Percentiles rank a stretch among this genome's conserved stretches.
Evolutionary conservation across 2,329 filamentous ascomycete genomes (phyloP).

Genomic region (Fusarium sp.): DNA sequence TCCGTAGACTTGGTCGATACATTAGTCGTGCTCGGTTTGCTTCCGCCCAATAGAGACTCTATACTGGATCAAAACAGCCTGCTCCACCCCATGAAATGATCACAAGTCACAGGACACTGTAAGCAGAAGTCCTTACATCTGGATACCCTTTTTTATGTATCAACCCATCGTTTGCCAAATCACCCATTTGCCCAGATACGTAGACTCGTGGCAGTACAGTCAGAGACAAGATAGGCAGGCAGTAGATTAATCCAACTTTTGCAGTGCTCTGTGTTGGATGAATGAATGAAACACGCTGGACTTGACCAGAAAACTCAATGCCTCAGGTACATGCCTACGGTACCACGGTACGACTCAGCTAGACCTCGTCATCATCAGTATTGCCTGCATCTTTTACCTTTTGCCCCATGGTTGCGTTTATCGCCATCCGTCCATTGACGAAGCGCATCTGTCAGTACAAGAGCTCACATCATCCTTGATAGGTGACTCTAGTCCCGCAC

Average conservation of each 20-base stretch:
- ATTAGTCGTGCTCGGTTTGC: slow-evolving; percentile 15
- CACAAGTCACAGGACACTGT: slow-evolving; percentile 6
- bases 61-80: slow-evolving; percentile 10
- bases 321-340: neutral
- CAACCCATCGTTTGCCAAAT: neutral
- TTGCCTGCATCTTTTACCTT: slow-evolving; percentile 33
- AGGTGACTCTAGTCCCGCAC: slow-evolving; percentile 23
- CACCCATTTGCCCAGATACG: neutral
- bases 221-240: slow-evolving; percentile 1
- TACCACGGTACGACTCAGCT: slow-evolving; percentile 8
- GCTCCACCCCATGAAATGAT: slow-evolving; percentile 15
- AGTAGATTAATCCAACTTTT: neutral
- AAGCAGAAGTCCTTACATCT: slow-evolving; percentile 4
- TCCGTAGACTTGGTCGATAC: neutral
- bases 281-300: slow-evolving; percentile 6
- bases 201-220: neutral
- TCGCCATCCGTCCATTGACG: slow-evolving; percentile 33
- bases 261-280: neutral
- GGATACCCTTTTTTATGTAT: neutral
- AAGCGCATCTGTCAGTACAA: slow-evolving; percentile 6
- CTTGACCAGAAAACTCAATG: slow-evolving; percentile 3
- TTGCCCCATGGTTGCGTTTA: slow-evolving; percentile 35
- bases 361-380: slow-evolving; percentile 30
- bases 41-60: slow-evolving; percentile 3
- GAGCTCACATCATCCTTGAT: slow-evolving; percentile 33